Percentiles rank a stretch among this genome's conserved stretches.
Evolutionary conservation across 2,329 filamentous ascomycete genomes (phyloP).

Genomic region (Fusarium cyanostomum): DNA sequence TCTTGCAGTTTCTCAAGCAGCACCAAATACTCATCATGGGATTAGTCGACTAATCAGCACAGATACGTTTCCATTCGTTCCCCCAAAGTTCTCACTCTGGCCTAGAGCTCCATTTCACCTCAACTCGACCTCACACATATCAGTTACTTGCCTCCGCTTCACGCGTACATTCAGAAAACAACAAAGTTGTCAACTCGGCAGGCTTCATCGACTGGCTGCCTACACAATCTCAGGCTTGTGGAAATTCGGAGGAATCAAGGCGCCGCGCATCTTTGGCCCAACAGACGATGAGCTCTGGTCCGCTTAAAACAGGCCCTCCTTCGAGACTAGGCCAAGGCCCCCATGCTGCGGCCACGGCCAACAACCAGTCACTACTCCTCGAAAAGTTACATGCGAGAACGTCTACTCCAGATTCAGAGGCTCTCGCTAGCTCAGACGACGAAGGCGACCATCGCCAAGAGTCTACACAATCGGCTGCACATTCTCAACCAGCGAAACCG

Average conservation of each 20-base stretch:
- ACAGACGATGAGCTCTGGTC: conserved; percentile 61
- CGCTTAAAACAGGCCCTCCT: conserved; percentile 59
- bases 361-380: conserved; percentile 71
- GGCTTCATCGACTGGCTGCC: conserved; percentile 1
- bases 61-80: conserved; percentile 37
- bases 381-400: conserved; percentile 82
- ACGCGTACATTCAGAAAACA: not conserved
- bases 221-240: not conserved
- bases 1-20: conserved; percentile 15
- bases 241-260: conserved; percentile 18
- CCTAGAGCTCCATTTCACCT: conserved; percentile 17
- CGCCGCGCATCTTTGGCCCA: conserved; percentile 12
- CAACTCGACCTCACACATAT: conserved; percentile 9
- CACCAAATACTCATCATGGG: conserved; percentile 28
- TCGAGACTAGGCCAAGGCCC: conserved; percentile 62
- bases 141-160: not conserved
- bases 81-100: conserved; percentile 26
- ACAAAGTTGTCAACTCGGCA: not conserved
- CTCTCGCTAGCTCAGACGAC: conserved; percentile 92
- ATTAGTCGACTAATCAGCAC: conserved; percentile 32
- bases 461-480: conserved; percentile 53
- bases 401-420: conserved; percentile 93
- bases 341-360: conserved; percentile 59
- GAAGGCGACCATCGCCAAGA: conserved; percentile 77
- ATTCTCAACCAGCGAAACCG: conserved; percentile 66